Percentiles rank a stretch among this genome's conserved stretches.
Conservation (phyloP, 169 alveolate genomes). For the Cryptosporidium andersoni region DNA sequence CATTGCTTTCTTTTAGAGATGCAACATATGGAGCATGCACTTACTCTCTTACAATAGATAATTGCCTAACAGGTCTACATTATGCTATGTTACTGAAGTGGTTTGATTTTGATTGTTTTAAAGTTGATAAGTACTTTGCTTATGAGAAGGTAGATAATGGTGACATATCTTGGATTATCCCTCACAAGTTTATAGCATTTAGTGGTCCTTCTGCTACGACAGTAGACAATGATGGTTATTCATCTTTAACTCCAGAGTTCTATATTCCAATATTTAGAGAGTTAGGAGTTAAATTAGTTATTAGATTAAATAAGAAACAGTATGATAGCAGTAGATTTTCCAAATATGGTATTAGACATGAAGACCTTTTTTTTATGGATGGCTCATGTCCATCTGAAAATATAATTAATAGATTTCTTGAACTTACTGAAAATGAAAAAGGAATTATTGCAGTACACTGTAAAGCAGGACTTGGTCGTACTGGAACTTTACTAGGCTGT, state of each 20-base stretch:
- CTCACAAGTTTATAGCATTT: slow-evolving; percentile 91
- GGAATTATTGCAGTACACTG: slow-evolving; percentile 96
- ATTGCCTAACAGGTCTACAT: slow-evolving; percentile 90
- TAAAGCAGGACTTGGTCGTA: slow-evolving; percentile 96
- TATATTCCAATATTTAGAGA: slow-evolving; percentile 88
- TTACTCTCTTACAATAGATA: slow-evolving; percentile 78
- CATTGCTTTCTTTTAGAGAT: slow-evolving; percentile 78
- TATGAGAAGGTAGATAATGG: slow-evolving; percentile 92
- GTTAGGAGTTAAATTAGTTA: slow-evolving; percentile 84
- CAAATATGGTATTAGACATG: slow-evolving; percentile 81
- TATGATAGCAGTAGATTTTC: slow-evolving; percentile 86
- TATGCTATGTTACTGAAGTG: slow-evolving; percentile 89
- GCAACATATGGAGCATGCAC: slow-evolving; percentile 80
- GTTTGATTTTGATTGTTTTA: slow-evolving; percentile 87
- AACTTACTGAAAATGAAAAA: slow-evolving; percentile 87
- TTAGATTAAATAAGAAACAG: slow-evolving; percentile 89
- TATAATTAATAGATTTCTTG: slow-evolving; percentile 85
- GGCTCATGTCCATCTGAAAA: slow-evolving; percentile 92
- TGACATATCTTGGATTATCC: slow-evolving; percentile 93
- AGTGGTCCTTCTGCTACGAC: slow-evolving; percentile 85
- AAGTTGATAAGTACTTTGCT: slow-evolving; percentile 86
- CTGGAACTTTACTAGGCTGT: slow-evolving; percentile 93
- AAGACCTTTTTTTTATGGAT: slow-evolving; percentile 87
- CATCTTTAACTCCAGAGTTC: slow-evolving; percentile 87
- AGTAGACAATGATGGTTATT: slow-evolving; percentile 78